Base-by-base conservation (phyloP, 2,329 filamentous ascomycete species). In the Xylaria sp. region DNA sequence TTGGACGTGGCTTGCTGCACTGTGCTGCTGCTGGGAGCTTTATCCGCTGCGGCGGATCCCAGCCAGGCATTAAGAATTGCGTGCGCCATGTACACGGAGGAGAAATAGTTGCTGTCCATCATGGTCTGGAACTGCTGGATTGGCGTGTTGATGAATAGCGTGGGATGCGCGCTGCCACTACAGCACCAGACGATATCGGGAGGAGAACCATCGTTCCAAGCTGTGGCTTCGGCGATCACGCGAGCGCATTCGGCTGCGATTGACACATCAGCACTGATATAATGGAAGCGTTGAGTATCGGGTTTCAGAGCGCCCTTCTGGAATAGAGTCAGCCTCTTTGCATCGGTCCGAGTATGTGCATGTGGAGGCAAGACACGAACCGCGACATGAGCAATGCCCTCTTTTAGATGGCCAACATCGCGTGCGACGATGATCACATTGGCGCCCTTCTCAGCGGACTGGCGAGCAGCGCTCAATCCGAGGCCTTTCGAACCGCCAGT, bases 401-500 rank as follows among this genome's bases (percentile, higher is more conserved):
- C 78, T 70, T 88, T 80, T 31, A 93, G 87, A 77, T 90, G 92
- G 66, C 80, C 78, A 25, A 83, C 77, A 64, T 87, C 88, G 46
- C 91, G 87, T 9, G 90, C 90, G 57, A 92, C 88, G 71, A 93
- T 88, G 41, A 91, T 85, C 55, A 93, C 81, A 75, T 90, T 89
- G 28, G 90, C 91, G 57, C 91, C 91, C 79, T 89, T 90, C 49
- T 83, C 81, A 3, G 91, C 85, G 20, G 93, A 84, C 52, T 91
- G 82, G 58, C 86, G 83, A 1, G 86, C 91, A 25, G 90, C 82
- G 46, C 85, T 86, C 73, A 86, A 85, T 46, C 91, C 91, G 85
- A 92, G 89, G 62, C 91, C 91, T 75, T 91, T 88, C 1, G 91
- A 93, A 52, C 88, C 90, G 57, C 91, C 91, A 0, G 91, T 93